Conservation (phyloP, 257 asterid species). For the Mentha longifolia region DNA sequence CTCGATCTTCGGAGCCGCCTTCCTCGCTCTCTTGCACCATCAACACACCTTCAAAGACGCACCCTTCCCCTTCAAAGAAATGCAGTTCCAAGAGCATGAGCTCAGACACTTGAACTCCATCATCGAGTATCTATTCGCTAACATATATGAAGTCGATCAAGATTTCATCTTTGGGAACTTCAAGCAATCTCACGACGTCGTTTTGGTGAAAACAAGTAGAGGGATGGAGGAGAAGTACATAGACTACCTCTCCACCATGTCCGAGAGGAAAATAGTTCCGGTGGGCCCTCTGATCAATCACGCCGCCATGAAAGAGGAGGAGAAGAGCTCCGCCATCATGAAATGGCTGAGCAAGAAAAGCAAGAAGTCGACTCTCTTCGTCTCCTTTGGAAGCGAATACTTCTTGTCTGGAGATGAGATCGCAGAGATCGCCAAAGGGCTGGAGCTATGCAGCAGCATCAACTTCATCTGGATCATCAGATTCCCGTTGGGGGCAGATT, state of each 20-base stretch:
- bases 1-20: constrained; percentile 22
- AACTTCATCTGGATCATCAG: constrained; percentile 47
- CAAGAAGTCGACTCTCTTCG: background rate
- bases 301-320: background rate
- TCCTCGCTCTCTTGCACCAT: constrained; percentile 31
- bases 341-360: constrained; percentile 16
- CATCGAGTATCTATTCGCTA: background rate
- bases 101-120: background rate
- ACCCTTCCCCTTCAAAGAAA: constrained; percentile 32
- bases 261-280: constrained; percentile 34
- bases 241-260: constrained; percentile 37
- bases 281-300: constrained; percentile 37
- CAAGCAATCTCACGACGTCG: constrained; percentile 33
- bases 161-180: constrained; percentile 32
- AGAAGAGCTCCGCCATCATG: background rate
- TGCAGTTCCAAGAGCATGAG: constrained; percentile 30
- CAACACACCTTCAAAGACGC: constrained; percentile 18
- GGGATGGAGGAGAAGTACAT: constrained; percentile 46
- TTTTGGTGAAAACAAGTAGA: constrained; percentile 38
- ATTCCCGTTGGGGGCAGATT: constrained; percentile 28
- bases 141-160: constrained; percentile 24
- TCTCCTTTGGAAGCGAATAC: constrained; percentile 15
- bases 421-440: constrained; percentile 19
- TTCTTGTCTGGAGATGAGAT: constrained; percentile 8
- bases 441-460: background rate